phyloP scores from a whole-genome alignment of 1,284 basidiomycete species.

The Trametes versicolor region DNA sequence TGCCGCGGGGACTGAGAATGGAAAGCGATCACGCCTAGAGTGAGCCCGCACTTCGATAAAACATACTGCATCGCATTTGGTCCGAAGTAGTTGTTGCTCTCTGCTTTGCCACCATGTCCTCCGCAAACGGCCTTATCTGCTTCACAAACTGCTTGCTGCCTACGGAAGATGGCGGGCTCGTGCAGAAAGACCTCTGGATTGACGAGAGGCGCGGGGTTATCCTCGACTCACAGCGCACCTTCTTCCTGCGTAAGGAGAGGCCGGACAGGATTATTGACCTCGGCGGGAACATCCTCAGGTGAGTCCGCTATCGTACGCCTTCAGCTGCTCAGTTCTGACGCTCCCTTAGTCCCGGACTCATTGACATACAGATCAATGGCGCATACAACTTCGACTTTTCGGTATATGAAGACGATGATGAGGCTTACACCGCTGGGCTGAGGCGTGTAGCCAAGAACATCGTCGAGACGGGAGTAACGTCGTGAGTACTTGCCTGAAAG shows the following conservation, averaged over 20 bases:
- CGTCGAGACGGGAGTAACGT: conserved; percentile 89
- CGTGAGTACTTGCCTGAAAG: conserved; percentile 58
- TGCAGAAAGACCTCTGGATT: conserved; percentile 80
- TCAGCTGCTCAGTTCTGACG: neutral
- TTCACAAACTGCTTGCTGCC: conserved; percentile 87
- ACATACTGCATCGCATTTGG: conserved; percentile 5
- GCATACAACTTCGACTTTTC: conserved; percentile 93
- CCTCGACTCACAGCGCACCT: conserved; percentile 72
- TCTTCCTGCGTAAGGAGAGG: conserved; percentile 68
- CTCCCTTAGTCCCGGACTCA: conserved; percentile 71
- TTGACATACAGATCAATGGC: conserved; percentile 89
- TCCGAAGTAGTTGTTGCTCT: conserved; percentile 3
- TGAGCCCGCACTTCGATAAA: conserved; percentile 3
- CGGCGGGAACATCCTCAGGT: conserved; percentile 79
- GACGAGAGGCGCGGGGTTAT: conserved; percentile 75
- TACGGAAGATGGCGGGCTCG: conserved; percentile 76
- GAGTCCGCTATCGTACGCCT: conserved; percentile 17
- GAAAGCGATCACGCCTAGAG: conserved; percentile 15
- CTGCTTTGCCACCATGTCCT: conserved; percentile 42
- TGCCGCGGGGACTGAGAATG: conserved; percentile 13
- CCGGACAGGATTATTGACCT: conserved; percentile 73
- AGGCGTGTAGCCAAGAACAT: conserved; percentile 78
- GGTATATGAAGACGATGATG: conserved; percentile 76
- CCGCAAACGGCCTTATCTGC: conserved; percentile 75
- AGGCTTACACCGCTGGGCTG: conserved; percentile 74